Conservation (phyloP, 2,329 filamentous ascomycete genomes). For the Fusarium sp. region DNA sequence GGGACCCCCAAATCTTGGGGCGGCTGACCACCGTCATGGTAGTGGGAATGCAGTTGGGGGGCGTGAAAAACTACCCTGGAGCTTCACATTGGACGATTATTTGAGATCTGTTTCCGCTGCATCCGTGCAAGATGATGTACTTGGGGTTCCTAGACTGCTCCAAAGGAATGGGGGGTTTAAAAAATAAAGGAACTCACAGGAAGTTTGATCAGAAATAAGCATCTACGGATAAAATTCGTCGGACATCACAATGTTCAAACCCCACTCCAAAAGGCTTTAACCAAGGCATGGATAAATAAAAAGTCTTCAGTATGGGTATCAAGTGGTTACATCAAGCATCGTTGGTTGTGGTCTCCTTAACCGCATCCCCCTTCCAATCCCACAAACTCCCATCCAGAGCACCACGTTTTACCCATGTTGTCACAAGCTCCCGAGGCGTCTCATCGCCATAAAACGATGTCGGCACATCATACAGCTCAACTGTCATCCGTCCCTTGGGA, state of each 20-base stretch:
- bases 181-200: background rate
- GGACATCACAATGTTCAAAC: background rate
- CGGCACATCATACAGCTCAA: slow-evolving; percentile 57
- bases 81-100: slow-evolving; percentile 11
- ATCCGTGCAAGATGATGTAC: slow-evolving; percentile 2
- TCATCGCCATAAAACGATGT: slow-evolving; percentile 56
- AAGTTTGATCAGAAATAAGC: background rate
- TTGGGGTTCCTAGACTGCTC: background rate
- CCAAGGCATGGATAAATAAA: background rate
- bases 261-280: background rate
- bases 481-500: slow-evolving; percentile 53
- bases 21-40: slow-evolving; percentile 18
- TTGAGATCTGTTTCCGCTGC: slow-evolving; percentile 20
- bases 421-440: slow-evolving; percentile 53
- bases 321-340: background rate
- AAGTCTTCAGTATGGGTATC: background rate
- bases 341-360: slow-evolving; percentile 10
- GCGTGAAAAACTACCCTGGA: slow-evolving; percentile 19
- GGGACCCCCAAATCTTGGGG: slow-evolving; percentile 9
- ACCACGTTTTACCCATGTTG: slow-evolving; percentile 56
- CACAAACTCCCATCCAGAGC: slow-evolving; percentile 58
- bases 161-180: background rate
- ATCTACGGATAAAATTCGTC: background rate
- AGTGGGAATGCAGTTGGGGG: background rate
- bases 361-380: slow-evolving; percentile 49